Conservation (phyloP, 1,284 basidiomycete species). For the Hemileccinum hortonii region DNA sequence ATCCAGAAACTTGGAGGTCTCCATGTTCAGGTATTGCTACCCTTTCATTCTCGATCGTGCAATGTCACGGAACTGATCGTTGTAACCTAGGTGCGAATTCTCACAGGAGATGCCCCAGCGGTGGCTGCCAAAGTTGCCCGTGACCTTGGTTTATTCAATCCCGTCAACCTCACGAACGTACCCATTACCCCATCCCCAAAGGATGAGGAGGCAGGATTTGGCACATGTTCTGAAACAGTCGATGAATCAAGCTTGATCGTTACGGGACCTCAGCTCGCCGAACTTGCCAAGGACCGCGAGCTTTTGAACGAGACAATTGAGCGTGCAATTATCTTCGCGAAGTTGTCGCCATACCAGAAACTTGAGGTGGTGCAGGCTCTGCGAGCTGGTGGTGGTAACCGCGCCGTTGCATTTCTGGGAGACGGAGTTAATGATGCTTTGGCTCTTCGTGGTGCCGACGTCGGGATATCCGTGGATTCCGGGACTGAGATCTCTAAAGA, state of each 20-base stretch:
- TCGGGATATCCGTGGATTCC: conserved; percentile 96
- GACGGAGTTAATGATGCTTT: conserved; percentile 36
- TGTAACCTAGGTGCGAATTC: conserved; percentile 28
- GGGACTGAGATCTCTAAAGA: conserved; percentile 99
- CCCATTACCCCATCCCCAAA: conserved; percentile 9
- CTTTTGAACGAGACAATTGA: conserved; percentile 31
- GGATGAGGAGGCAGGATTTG: conserved; percentile 26
- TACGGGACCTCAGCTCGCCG: conserved; percentile 30
- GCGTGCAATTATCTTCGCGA: conserved; percentile 33
- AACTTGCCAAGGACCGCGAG: conserved; percentile 31
- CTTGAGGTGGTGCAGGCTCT: conserved; percentile 34
- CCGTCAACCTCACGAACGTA: conserved; percentile 18
- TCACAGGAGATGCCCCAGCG: conserved; percentile 31
- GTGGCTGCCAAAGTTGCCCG: conserved; percentile 36
- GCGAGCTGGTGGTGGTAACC: conserved; percentile 25
- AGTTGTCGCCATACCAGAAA: conserved; percentile 34
- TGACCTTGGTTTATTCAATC: conserved; percentile 31
- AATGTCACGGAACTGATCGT: conserved; percentile 3
- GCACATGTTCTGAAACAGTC: conserved; percentile 5
- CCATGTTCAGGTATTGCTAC: conserved; percentile 30
- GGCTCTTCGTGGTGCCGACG: conserved; percentile 66
- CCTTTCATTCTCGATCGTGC: neutral
- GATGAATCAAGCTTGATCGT: conserved; percentile 31
- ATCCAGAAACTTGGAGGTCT: conserved; percentile 29
- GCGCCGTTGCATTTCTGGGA: conserved; percentile 34